These are phyloP conservation scores for Paspalum notatum DNA, from an alignment of 176 grass and related monocot genomes.

Conservation along the genomic window DNA sequence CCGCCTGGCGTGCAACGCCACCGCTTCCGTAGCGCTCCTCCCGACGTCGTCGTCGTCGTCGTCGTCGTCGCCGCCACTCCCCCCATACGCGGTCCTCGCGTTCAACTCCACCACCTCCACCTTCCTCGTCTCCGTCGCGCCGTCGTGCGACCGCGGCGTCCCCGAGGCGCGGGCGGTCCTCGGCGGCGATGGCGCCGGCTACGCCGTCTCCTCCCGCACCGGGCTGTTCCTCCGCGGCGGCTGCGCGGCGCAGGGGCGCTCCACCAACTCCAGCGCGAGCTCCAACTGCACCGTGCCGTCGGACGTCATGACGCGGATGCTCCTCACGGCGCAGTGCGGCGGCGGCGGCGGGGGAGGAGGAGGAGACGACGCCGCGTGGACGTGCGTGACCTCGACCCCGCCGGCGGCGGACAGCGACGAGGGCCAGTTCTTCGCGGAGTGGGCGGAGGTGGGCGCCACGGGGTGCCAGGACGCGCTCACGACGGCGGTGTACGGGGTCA, in stretches of 20 bases:
- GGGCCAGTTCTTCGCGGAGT: neutral
- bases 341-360: neutral
- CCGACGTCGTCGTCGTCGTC: too few species aligned
- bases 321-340: neutral
- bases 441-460: neutral
- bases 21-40: neutral
- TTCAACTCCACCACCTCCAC: slow-evolving; percentile 28
- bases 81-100: slow-evolving; percentile 22
- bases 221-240: slow-evolving; percentile 48
- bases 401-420: fast-evolving
- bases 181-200: slow-evolving; percentile 36
- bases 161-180: neutral
- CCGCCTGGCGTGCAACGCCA: slow-evolving; percentile 33
- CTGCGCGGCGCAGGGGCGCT: fast-evolving
- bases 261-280: neutral
- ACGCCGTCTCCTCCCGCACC: slow-evolving; percentile 45
- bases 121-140: slow-evolving; percentile 14
- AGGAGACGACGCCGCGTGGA: neutral
- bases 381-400: slow-evolving; percentile 14
- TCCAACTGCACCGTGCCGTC: neutral
- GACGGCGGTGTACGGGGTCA: neutral
- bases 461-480: slow-evolving; percentile 38
- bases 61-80: too few species aligned
- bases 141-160: slow-evolving; percentile 50
- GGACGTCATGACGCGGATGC: neutral